Evolutionary conservation across 2,329 filamentous ascomycete genomes (phyloP), one percentile per base, ranked within the genome.

Genomic region (Hawksworthiomyces lignivorus): DNA sequence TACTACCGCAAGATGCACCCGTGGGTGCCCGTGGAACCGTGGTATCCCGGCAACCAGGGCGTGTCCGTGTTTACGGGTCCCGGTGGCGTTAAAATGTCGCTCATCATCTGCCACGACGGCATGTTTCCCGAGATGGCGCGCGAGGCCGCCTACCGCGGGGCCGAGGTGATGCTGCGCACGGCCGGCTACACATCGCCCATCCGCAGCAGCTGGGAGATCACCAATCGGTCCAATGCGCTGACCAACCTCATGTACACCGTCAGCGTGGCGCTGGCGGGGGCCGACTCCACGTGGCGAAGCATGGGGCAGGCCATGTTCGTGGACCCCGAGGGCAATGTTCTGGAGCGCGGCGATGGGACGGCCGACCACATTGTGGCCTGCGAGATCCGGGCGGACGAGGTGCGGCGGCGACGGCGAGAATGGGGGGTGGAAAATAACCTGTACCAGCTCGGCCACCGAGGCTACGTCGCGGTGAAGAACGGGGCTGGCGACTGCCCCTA

Each of bases 41-140:
- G 41, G 41, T 44, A 44, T 15, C 41, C 41, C 10, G 36, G 41
- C 26, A 39, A 44, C 26, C 31, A 28, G 12, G 41, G 41, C 20
- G 31, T 44, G 3, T 35, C 30, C 18, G 41, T 44, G 14, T 39
- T 44, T 17, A 24, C 31, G 8, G 41, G 41, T 4, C 41, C 41
- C 4, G 41, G 36, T 4, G 41, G 41, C 20, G 36, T 44, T n/a
- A 18, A n/a, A 5, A 44, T 44, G 41, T 19, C 17, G 19, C 31
- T 44, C 26, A 39, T 39, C 41, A 39, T 39, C 36, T 44, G 41
- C 32, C 41, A 44, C 36, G 41, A 44, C 41, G 41, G 41, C 41
- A 44, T 44, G 41, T 44, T 44, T 15, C 41, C 41, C 12, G 41
- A 44, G 17, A 44, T 44, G 41, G 41, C 36, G 5, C 41, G 36